Conservation (phyloP, 495 filamentous ascomycete genomes). For the Emericellopsis terricola region DNA sequence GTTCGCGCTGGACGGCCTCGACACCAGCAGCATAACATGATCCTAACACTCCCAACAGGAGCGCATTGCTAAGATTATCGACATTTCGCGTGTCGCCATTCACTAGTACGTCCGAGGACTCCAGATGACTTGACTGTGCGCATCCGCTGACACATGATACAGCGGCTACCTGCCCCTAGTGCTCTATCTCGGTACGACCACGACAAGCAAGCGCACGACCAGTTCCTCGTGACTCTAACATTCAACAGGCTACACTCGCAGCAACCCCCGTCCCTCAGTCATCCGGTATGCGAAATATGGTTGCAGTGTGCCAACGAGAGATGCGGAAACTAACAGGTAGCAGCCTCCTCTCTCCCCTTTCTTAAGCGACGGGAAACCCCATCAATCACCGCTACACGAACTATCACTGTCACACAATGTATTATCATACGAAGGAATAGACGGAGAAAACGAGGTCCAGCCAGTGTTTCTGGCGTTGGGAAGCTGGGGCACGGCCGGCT, state of each 20-base stretch:
- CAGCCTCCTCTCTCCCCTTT: constrained; percentile 60
- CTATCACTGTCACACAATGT: neutral
- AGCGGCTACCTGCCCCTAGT: constrained; percentile 95
- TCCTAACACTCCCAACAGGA: constrained; percentile 38
- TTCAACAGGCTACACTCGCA: constrained; percentile 86
- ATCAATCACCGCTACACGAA: constrained; percentile 5
- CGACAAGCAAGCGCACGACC: constrained; percentile 4
- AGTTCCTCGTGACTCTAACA: no score
- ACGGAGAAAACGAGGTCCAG: neutral
- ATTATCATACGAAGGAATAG: neutral
- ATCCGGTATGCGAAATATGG: constrained; percentile 46
- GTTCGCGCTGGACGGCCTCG: constrained; percentile 1
- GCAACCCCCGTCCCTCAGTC: constrained; percentile 77
- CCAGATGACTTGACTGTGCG: constrained; percentile 2
- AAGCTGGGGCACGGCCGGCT: no score
- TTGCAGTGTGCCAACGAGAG: neutral
- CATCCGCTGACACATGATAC: constrained; percentile 16
- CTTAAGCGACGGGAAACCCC: constrained; percentile 15
- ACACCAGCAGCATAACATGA: neutral
- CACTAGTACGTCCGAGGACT: constrained; percentile 55
- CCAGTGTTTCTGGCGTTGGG: constrained; percentile 2
- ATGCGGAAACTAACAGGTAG: neutral
- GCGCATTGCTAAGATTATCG: constrained; percentile 88
- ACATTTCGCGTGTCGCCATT: constrained; percentile 84
- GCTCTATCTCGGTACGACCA: constrained; percentile 76